Conservation (phyloP, 2,329 filamentous ascomycete species). For the Colletotrichum sp. region DNA sequence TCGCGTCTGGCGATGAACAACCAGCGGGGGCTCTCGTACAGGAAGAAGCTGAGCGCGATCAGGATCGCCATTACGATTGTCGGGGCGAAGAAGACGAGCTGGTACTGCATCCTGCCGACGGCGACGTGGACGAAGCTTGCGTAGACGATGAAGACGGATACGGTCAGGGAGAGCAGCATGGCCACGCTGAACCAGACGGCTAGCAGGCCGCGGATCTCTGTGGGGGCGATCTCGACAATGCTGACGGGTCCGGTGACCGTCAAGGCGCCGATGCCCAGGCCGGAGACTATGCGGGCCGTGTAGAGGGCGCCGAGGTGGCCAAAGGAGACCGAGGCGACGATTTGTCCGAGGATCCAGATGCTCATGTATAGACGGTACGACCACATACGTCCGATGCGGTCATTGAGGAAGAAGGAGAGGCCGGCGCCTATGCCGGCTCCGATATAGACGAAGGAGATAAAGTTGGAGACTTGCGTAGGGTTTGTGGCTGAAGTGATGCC, state of each 20-base stretch:
- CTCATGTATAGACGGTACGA: conserved; percentile 40
- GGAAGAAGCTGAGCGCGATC: conserved; percentile 32
- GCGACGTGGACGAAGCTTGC: conserved; percentile 35
- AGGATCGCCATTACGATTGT: conserved; percentile 29
- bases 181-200: conserved; percentile 39
- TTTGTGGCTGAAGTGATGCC: conserved; percentile 28
- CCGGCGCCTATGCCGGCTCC: conserved; percentile 22
- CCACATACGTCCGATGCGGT: conserved; percentile 43
- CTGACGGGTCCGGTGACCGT: conserved; percentile 41
- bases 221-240: conserved; percentile 44
- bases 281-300: conserved; percentile 38
- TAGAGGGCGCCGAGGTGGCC: conserved; percentile 35
- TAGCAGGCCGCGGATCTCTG: conserved; percentile 42
- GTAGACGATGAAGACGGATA: conserved; percentile 37
- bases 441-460: conserved; percentile 40
- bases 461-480: conserved; percentile 30
- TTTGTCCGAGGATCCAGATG: conserved; percentile 37
- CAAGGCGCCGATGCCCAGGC: conserved; percentile 41
- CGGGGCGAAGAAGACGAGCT: conserved; percentile 25
- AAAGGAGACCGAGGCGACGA: conserved; percentile 33
- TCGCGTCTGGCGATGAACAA: conserved; percentile 33
- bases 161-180: conserved; percentile 37
- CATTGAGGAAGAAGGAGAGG: conserved; percentile 44
- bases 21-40: conserved; percentile 42
- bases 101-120: conserved; percentile 28